Conservation (phyloP, 2,329 filamentous ascomycete genomes). For the Aspergillus transmontanensis region DNA sequence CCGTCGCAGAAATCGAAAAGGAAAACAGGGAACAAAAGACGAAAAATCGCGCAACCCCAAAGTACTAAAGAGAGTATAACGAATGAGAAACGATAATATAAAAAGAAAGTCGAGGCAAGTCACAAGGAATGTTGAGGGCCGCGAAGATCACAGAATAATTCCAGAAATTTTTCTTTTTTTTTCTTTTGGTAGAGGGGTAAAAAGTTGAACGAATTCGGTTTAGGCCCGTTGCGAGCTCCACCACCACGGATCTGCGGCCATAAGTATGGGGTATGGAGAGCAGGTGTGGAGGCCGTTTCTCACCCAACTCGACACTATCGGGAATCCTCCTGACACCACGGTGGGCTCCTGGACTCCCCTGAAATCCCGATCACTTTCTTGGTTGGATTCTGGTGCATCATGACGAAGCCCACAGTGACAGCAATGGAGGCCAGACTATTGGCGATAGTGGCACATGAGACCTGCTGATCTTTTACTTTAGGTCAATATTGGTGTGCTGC, state of each 20-base stretch:
- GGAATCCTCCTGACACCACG: neutral
- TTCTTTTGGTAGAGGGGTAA: neutral
- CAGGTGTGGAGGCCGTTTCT: slow-evolving; percentile 6
- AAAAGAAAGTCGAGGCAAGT: slow-evolving; percentile 1
- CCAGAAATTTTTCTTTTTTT: slow-evolving; percentile 7
- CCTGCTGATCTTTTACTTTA: neutral
- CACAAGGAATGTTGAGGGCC: neutral
- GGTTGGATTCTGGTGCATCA: neutral
- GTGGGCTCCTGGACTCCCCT: neutral
- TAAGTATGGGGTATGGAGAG: slow-evolving; percentile 3
- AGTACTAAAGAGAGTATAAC: neutral
- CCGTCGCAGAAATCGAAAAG: neutral
- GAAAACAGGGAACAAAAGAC: neutral
- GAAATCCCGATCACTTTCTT: neutral
- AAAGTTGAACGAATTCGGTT: neutral
- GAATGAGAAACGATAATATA: neutral
- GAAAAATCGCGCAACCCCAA: neutral
- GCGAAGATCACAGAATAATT: neutral
- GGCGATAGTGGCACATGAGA: slow-evolving; percentile 4
- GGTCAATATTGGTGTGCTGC: neutral
- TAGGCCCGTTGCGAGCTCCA: slow-evolving; percentile 3
- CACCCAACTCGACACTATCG: neutral
- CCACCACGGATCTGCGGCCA: neutral
- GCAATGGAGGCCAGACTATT: slow-evolving; percentile 4
- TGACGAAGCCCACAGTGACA: neutral